A percentile compares a stretch with the other conserved stretches of the same genome.
Evolutionary conservation across 495 filamentous ascomycete species (phyloP).

Genomic region (Aspergillus leporis): DNA sequence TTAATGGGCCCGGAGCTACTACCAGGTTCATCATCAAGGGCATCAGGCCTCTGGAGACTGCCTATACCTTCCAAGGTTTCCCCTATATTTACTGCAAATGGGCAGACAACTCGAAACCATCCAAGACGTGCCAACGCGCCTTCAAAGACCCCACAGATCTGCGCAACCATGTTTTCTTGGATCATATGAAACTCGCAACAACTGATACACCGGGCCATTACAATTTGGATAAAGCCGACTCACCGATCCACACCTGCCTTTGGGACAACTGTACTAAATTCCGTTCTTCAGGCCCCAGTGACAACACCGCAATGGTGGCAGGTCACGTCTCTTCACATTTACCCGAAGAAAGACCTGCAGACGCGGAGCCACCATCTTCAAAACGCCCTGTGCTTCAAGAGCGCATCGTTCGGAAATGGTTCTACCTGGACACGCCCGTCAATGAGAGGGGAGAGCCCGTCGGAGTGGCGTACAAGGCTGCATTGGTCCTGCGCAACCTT

Average conservation of each 20-base stretch:
- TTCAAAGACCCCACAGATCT: conserved; percentile 61
- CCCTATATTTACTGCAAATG: conserved; percentile 59
- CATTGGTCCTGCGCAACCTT: conserved; percentile 86
- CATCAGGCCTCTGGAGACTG: conserved; percentile 73
- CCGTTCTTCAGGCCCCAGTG: conserved; percentile 39
- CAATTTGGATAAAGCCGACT: conserved; percentile 45
- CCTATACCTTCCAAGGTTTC: conserved; percentile 67
- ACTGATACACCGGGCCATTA: conserved; percentile 50
- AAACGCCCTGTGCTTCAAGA: conserved; percentile 44
- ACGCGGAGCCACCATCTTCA: conserved; percentile 44
- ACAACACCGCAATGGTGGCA: conserved; percentile 44
- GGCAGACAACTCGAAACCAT: conserved; percentile 44
- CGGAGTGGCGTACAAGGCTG: conserved; percentile 81
- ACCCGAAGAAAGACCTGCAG: conserved; percentile 51
- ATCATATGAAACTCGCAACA: conserved; percentile 63
- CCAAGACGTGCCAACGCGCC: conserved; percentile 60
- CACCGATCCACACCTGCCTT: conserved; percentile 37
- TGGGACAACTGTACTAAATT: conserved; percentile 45
- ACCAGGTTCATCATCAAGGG: conserved; percentile 91
- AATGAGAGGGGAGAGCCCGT: conserved; percentile 81
- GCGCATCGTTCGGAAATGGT: conserved; percentile 44
- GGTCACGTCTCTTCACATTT: conserved; percentile 53
- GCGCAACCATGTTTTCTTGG: conserved; percentile 69
- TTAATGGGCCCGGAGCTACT: conserved; percentile 55
- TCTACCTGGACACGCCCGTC: conserved; percentile 64